Evolutionary conservation across 2,329 filamentous ascomycete genomes (phyloP).

Genomic region (Scedosporium aurantiacum): DNA sequence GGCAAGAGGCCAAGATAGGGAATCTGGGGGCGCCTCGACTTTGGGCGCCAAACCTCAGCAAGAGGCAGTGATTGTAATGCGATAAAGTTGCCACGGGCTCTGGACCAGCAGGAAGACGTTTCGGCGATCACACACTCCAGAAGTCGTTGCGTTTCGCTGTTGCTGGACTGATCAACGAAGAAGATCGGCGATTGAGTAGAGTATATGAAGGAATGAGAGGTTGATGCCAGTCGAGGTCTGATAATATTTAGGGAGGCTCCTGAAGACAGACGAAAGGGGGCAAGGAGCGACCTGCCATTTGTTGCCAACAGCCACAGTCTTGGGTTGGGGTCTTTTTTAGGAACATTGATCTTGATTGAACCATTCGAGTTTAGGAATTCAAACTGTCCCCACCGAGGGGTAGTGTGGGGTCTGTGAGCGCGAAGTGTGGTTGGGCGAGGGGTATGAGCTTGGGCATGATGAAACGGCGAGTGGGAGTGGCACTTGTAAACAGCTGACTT

Average conservation of each 20-base stretch:
- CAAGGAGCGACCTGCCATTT: not conserved
- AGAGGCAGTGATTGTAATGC: slow-evolving; percentile 2
- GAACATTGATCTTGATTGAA: too few species aligned
- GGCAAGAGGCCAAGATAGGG: not conserved
- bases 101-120: slow-evolving; percentile 1
- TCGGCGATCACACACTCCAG: slow-evolving; percentile 7
- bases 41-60: slow-evolving; percentile 7
- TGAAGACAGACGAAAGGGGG: not conserved
- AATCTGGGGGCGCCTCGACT: not conserved
- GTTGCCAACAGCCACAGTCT: not conserved
- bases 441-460: too few species aligned
- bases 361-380: too few species aligned
- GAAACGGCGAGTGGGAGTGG: too few species aligned
- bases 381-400: too few species aligned
- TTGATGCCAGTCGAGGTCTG: not conserved
- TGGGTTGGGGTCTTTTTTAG: too few species aligned
- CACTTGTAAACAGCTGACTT: too few species aligned
- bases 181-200: not conserved
- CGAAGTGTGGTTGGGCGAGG: too few species aligned
- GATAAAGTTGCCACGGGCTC: not conserved
- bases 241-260: not conserved
- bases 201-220: slow-evolving; percentile 3
- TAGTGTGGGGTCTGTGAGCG: too few species aligned
- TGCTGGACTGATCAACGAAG: slow-evolving; percentile 1
- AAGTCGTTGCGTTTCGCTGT: slow-evolving; percentile 1